These are phyloP conservation scores for Metrosideros polymorpha DNA, from an alignment of 441 rosid genomes.

Conservation along the genomic window DNA sequence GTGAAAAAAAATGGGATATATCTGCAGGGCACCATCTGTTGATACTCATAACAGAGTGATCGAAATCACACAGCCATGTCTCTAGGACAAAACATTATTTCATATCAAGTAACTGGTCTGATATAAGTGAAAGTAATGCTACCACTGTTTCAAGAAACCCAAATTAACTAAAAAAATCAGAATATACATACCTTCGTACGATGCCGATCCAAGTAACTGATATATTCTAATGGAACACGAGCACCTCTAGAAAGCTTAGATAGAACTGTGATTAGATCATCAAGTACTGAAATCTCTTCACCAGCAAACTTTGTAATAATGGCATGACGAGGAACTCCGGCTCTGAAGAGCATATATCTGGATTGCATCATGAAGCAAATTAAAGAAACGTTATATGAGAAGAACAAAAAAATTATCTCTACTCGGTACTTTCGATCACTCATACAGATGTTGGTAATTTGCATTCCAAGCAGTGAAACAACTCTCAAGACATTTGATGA, in stretches of 20 bases:
- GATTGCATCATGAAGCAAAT: conserved; percentile 1
- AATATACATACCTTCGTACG: conserved; percentile 60
- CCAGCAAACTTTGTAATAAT: conserved; percentile 90
- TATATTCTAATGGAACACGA: conserved; percentile 88
- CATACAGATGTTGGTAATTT: background rate
- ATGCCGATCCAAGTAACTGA: conserved; percentile 81
- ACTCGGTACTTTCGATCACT: background rate
- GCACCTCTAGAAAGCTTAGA: conserved; percentile 72
- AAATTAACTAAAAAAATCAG: background rate
- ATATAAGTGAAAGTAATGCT: background rate
- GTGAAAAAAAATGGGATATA: background rate
- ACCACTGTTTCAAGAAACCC: background rate
- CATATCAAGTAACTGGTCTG: background rate
- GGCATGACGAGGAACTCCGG: conserved; percentile 96
- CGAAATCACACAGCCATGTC: background rate
- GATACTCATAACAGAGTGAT: background rate
- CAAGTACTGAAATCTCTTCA: conserved; percentile 64
- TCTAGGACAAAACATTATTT: background rate
- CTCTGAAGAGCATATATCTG: conserved; percentile 93
- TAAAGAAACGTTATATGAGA: background rate
- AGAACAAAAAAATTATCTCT: background rate
- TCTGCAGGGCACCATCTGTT: background rate
- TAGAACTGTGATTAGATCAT: conserved; percentile 61
- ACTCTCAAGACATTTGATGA: background rate
- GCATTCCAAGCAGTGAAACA: background rate